Evolutionary conservation across 345 rosid genomes (phyloP).

Genomic region (Isatis tinctoria): DNA sequence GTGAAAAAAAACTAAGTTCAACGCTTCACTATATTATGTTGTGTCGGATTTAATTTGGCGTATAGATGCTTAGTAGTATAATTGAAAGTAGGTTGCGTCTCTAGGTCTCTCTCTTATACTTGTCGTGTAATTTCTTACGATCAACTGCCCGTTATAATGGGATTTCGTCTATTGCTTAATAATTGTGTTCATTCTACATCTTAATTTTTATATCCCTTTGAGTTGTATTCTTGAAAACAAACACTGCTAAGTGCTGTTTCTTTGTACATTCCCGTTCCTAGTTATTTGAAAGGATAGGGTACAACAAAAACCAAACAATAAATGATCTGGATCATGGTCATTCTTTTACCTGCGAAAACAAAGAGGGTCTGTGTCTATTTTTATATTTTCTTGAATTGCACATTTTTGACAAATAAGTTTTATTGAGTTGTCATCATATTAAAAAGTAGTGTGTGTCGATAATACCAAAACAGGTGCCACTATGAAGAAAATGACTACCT

Average conservation of each 20-base stretch:
- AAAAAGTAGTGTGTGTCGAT: too few species aligned
- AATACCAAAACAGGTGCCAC: too few species aligned
- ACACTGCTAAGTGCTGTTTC: not conserved
- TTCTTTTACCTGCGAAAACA: not conserved
- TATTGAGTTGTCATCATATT: too few species aligned
- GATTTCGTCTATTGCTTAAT: not conserved
- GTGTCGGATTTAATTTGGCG: not conserved
- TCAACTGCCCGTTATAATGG: not conserved
- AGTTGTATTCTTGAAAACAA: not conserved
- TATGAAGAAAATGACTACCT: too few species aligned
- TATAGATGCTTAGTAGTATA: not conserved
- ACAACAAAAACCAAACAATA: not conserved
- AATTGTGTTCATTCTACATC: not conserved
- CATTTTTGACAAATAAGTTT: not conserved
- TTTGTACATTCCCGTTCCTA: not conserved
- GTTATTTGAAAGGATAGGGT: not conserved
- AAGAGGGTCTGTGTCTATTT: not conserved
- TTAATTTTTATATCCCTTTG: too few species aligned
- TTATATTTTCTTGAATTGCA: not conserved
- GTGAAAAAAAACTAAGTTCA: not conserved
- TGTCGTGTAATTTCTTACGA: not conserved
- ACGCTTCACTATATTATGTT: not conserved
- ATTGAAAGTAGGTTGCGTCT: not conserved
- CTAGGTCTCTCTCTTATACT: not conserved
- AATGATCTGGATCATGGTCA: not conserved